Conservation (phyloP, 768 basidiomycete species). For the Naematelia aurantialba region DNA sequence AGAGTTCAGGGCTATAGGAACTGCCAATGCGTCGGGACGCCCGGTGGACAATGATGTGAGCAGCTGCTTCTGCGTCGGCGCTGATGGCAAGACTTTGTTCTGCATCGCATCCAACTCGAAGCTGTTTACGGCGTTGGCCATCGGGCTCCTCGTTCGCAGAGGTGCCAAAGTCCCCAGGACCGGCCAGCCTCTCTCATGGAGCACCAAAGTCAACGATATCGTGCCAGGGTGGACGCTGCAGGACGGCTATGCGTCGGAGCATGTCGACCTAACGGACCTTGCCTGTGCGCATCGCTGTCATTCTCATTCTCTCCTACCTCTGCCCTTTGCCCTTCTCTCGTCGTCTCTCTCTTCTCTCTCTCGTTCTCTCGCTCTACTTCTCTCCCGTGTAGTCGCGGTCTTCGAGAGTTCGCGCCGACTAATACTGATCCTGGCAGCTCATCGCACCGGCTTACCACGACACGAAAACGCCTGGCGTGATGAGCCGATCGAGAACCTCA, state of each 20-base stretch:
- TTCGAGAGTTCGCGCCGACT: too few relatives aligned
- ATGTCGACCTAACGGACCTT: conserved; percentile 36
- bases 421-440: too few relatives aligned
- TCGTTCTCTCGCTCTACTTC: too few relatives aligned
- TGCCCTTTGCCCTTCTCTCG: too few relatives aligned
- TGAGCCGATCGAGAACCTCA: background rate
- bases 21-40: too few relatives aligned
- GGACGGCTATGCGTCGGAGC: conserved; percentile 33
- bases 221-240: conserved; percentile 34
- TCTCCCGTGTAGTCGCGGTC: too few relatives aligned
- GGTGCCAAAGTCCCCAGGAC: conserved; percentile 18
- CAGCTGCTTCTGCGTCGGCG: too few relatives aligned
- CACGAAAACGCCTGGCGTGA: background rate
- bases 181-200: conserved; percentile 23
- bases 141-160: conserved; percentile 36
- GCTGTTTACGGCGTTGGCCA: conserved; percentile 33
- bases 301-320: too few relatives aligned
- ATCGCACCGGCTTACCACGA: too few relatives aligned
- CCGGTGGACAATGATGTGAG: too few relatives aligned
- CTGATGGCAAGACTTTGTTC: conserved; percentile 35
- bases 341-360: too few relatives aligned
- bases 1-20: too few relatives aligned
- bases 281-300: conserved; percentile 37
- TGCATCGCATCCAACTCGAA: conserved; percentile 47
- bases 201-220: conserved; percentile 39